Evolutionary conservation across 352 stramenopile genomes (phyloP), one percentile per base, ranked within the genome.

Genomic region (Globisporangium yorkense): DNA sequence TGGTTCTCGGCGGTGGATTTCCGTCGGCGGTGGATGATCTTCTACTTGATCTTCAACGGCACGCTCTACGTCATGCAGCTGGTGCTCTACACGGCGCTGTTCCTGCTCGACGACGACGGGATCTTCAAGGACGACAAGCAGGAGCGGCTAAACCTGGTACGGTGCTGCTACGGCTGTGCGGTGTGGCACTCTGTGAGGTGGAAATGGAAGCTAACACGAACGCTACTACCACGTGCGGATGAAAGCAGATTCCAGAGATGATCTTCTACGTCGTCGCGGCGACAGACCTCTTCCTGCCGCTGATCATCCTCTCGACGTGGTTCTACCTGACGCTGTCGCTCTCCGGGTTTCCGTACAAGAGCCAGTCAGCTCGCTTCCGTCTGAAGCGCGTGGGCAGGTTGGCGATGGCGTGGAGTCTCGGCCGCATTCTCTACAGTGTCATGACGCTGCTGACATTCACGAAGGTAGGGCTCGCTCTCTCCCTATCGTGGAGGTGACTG

Each of bases 31-130:
- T 96, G 89, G 82, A 92, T 97, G 80, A 92, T 96, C 39, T 93
- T 93, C 51, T 97, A 97, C 63, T 70, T 97, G 33, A 75, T 96
- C 29, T 97, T 97, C 67, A 97, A 97, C 67, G 87, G 83, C 35
- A 74, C 70, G 33, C 66, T 97, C 16, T 97, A 97, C 71, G 64
- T 89, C 24, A 83, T 78, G 41, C 89, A 97, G 70, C 56, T 97
- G 15, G 69, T 96, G 57, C 69, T 97, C 39, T 97, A 97, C 67
- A 73, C 80, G 21, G 80, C 88, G 61, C 72, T 97, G 27, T 96
- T 97, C 57, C 70, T 97, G 33, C 80, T 84, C 46, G 80, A 88
- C 60, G 74, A 88, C 45, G 79, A 89, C 41, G 74, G 86, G 21
- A 92, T 94, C 58, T 94, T 92, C 57, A 68, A 78, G 45, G 77